Evolutionary conservation across 2,329 filamentous ascomycete species (phyloP), one percentile per base, ranked within the genome.

Genomic region (Verticillium nonalfalfae): DNA sequence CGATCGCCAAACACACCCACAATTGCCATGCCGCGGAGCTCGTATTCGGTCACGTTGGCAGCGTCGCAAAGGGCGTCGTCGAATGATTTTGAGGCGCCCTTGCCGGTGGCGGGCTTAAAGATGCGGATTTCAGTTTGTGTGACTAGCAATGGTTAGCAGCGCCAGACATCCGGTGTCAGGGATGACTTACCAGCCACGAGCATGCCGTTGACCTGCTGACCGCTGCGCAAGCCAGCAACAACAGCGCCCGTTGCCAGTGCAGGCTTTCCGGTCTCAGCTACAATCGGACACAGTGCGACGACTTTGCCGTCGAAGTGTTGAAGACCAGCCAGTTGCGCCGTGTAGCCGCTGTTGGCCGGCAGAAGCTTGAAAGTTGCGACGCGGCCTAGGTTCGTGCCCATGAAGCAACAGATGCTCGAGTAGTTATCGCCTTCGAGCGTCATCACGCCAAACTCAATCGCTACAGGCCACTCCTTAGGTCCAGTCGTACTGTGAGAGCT

Each of bases 381-480:
- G 68, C 91, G 91, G 50, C 95, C 95, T 35, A 86, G 75, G 66
- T 89, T 93, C 0, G 95, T 98, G 21, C 95, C 95, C 1, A 96
- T 90, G 67, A 98, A 96, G 66, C 95, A 90, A 62, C 89, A 86
- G 61, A 99, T 96, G 69, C 93, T 97, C 1, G 95, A 98, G 72
- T 96, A 99, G 66, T 91, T 87, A 70, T 98, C 94, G n/a, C 89
- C 90, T 54, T 98, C 95, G 4, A 97, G 78, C 3, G 90, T 96
- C 87, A 99, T 89, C 56, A 97, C 91, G 59, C 91, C 92, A 76
- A 98, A 99, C 70, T 97, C 91, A 34, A 98, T 86, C 35, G 80
- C 82, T 0, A 91, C 92, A 0, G 91, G 87, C 84, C 88, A 96
- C 69, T 97, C 93, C 57, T 81, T 82, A 3, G 68, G 64, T 1